These are phyloP conservation scores for Backusella macrospora DNA, from an alignment of 192 early-diverging fungal species.

Conservation along the genomic window DNA sequence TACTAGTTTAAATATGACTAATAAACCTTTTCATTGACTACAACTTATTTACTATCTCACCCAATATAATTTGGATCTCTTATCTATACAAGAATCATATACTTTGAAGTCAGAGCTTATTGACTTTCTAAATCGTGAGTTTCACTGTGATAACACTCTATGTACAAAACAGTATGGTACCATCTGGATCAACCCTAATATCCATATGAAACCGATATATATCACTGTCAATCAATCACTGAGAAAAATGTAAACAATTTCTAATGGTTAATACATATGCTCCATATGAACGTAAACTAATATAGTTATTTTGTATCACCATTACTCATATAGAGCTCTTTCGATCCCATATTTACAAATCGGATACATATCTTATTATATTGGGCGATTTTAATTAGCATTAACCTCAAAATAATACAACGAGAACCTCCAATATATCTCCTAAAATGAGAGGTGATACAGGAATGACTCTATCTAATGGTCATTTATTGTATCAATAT, in stretches of 20 bases:
- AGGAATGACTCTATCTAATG: too few relatives aligned
- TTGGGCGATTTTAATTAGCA: constrained; percentile 8
- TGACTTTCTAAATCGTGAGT: background rate
- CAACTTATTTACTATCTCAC: background rate
- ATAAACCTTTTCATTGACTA: background rate
- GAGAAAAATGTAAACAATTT: background rate
- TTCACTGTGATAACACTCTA: background rate
- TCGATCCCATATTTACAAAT: background rate
- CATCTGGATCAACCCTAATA: background rate
- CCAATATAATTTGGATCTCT: background rate
- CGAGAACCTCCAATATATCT: too few relatives aligned
- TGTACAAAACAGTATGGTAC: background rate
- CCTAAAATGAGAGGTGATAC: too few relatives aligned
- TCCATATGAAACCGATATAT: background rate
- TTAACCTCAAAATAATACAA: too few relatives aligned
- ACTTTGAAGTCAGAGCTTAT: background rate
- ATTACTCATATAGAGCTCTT: background rate
- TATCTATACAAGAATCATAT: constrained; percentile 10
- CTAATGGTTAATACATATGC: background rate
- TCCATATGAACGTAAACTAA: background rate
- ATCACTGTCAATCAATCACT: background rate
- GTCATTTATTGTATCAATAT: too few relatives aligned
- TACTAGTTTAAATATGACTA: background rate
- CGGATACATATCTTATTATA: background rate
- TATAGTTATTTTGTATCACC: background rate